These are phyloP conservation scores for Gyromitra esculenta DNA, from an alignment of 2,329 filamentous ascomycete genomes.

Conservation along the genomic window DNA sequence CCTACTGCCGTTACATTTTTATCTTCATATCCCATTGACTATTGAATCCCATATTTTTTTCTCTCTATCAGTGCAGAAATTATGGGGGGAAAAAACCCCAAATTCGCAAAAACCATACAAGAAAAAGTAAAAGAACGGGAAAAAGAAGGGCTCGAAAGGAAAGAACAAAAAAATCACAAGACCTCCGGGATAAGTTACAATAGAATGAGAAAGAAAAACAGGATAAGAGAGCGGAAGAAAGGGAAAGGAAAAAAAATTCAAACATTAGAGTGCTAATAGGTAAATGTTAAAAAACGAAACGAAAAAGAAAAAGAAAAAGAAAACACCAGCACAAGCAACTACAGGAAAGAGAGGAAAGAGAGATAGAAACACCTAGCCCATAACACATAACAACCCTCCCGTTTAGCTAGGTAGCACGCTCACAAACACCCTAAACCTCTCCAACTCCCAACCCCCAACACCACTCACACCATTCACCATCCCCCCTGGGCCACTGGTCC, in stretches of 20 bases:
- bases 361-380: constrained; percentile 13
- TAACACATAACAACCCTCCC: neutral
- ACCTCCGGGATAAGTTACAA: constrained; percentile 45
- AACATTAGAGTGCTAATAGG: constrained; percentile 34
- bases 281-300: neutral
- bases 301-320: constrained; percentile 9
- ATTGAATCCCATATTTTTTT: neutral
- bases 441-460: constrained; percentile 52
- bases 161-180: neutral
- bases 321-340: constrained; percentile 9
- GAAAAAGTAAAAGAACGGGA: constrained; percentile 14
- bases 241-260: neutral
- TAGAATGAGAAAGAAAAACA: constrained; percentile 2
- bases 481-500: neutral
- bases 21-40: constrained; percentile 11
- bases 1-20: constrained; percentile 10
- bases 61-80: constrained; percentile 2
- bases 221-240: no score
- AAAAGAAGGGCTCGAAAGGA: constrained; percentile 20
- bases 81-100: constrained; percentile 3
- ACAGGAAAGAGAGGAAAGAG: constrained; percentile 5
- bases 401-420: constrained; percentile 44
- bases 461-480: constrained; percentile 6
- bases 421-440: constrained; percentile 54
- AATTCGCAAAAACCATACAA: neutral